These are phyloP conservation scores for Cercospora janseana DNA, from an alignment of 2,329 filamentous ascomycete species.

Conservation along the genomic window DNA sequence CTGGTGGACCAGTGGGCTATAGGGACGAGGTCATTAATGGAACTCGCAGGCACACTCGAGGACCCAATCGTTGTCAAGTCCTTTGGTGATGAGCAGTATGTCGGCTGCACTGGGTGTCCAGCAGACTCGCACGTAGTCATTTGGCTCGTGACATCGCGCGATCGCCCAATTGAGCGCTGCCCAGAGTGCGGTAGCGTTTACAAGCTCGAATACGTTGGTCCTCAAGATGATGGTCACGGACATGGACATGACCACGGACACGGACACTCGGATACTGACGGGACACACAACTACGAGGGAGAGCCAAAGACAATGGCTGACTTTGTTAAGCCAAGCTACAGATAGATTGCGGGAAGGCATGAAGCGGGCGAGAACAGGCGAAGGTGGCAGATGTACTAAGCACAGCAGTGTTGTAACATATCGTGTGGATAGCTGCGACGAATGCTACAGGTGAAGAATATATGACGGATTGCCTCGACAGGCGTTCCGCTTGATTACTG, in stretches of 20 bases:
- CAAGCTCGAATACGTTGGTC: constrained; percentile 96
- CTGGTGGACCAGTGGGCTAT: background rate
- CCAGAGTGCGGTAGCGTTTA: constrained; percentile 93
- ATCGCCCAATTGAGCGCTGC: constrained; percentile 92
- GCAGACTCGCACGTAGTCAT: constrained; percentile 86
- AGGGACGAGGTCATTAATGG: no score
- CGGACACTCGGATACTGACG: constrained; percentile 48
- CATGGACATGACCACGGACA: constrained; percentile 42
- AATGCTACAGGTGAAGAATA: constrained; percentile 16
- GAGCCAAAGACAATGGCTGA: constrained; percentile 97
- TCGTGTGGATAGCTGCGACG: constrained; percentile 19
- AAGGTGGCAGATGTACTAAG: constrained; percentile 12
- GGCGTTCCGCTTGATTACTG: background rate
- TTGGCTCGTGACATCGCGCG: constrained; percentile 86
- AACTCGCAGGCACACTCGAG: constrained; percentile 79
- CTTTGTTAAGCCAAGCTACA: constrained; percentile 92
- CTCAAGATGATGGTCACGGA: constrained; percentile 68
- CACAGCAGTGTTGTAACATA: constrained; percentile 23
- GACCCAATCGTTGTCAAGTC: constrained; percentile 89
- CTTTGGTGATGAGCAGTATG: constrained; percentile 92
- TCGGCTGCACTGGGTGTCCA: constrained; percentile 91
- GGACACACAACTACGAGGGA: constrained; percentile 57
- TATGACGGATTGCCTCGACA: background rate
- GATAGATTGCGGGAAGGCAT: constrained; percentile 52
- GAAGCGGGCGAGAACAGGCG: background rate